Percentiles rank a stretch among this genome's conserved stretches.
Conservation (phyloP, 805 yeast genomes). For the Isabelozyma gotoi region DNA sequence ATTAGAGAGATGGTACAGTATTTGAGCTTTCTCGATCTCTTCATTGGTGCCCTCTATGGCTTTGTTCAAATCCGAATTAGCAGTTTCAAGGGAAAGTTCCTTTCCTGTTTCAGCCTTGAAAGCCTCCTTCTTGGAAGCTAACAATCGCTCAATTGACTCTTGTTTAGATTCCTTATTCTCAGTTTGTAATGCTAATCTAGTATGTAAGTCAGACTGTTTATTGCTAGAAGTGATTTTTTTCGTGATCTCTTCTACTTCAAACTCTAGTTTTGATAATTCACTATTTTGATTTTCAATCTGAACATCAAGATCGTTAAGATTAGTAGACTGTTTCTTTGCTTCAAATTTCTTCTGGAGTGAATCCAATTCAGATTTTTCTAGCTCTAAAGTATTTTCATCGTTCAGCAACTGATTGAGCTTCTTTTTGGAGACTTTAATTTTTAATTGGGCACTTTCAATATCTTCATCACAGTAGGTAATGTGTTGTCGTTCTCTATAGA, state of each 20-base stretch:
- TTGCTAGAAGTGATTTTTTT: conserved; percentile 51
- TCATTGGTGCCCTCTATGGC: neutral
- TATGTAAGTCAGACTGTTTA: conserved; percentile 57
- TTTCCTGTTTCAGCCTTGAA: conserved; percentile 17
- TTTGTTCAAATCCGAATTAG: conserved; percentile 10
- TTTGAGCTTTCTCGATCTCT: conserved; percentile 12
- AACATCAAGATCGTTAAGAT: conserved; percentile 25
- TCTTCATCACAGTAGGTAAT: conserved; percentile 43
- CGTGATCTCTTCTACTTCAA: conserved; percentile 50
- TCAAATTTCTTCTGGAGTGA: conserved; percentile 35
- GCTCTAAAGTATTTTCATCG: conserved; percentile 48
- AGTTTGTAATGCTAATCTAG: conserved; percentile 47
- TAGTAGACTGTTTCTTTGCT: conserved; percentile 15
- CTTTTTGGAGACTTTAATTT: conserved; percentile 35
- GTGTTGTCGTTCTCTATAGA: conserved; percentile 45
- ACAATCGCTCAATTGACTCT: conserved; percentile 24
- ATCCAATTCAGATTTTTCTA: conserved; percentile 43
- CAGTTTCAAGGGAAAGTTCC: conserved; percentile 11
- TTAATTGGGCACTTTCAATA: conserved; percentile 28
- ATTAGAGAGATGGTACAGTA: neutral
- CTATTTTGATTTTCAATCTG: conserved; percentile 39
- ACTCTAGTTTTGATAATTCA: conserved; percentile 28
- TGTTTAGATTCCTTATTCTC: conserved; percentile 37
- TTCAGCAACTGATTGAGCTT: conserved; percentile 37
- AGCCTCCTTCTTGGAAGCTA: conserved; percentile 15